Evolutionary conservation across 371 early-diverging fungal genomes (phyloP).

Genomic region (Dinochytrium kinnereticum): DNA sequence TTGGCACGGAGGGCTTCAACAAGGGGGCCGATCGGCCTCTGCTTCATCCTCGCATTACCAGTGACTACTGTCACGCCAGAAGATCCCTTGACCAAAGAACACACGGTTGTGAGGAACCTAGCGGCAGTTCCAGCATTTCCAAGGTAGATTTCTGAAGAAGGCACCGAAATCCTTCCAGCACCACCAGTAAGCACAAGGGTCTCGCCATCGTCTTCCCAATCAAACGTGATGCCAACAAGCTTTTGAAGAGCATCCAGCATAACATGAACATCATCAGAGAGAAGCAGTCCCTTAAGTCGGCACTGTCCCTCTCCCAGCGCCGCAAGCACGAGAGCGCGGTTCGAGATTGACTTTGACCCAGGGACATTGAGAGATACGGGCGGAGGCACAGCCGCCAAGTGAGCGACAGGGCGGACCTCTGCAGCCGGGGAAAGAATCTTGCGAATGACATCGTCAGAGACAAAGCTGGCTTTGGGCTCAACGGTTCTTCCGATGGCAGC

Average conservation of each 20-base stretch:
- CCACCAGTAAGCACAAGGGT: slow-evolving; percentile 84
- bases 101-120: slow-evolving; percentile 91
- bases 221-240: slow-evolving; percentile 83
- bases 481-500: slow-evolving; percentile 82
- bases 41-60: slow-evolving; percentile 97
- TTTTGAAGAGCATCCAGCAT: slow-evolving; percentile 92
- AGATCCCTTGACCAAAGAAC: slow-evolving; percentile 67
- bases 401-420: slow-evolving; percentile 52
- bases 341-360: slow-evolving; percentile 96
- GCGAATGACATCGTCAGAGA: slow-evolving; percentile 81
- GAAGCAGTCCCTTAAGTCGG: slow-evolving; percentile 84
- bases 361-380: slow-evolving; percentile 74
- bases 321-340: slow-evolving; percentile 92
- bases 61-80: slow-evolving; percentile 69
- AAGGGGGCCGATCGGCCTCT: slow-evolving; percentile 91
- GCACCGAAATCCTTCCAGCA: slow-evolving; percentile 73
- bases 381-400: background rate
- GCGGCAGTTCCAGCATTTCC: slow-evolving; percentile 99
- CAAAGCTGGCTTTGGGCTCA: slow-evolving; percentile 81
- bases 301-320: slow-evolving; percentile 87
- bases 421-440: slow-evolving; percentile 83
- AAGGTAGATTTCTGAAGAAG: slow-evolving; percentile 83
- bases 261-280: slow-evolving; percentile 97
- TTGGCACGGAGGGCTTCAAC: slow-evolving; percentile 83
- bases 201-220: slow-evolving; percentile 93